Base-by-base conservation (phyloP, 345 rosid genomes). In the Moricandia moricandioides region DNA sequence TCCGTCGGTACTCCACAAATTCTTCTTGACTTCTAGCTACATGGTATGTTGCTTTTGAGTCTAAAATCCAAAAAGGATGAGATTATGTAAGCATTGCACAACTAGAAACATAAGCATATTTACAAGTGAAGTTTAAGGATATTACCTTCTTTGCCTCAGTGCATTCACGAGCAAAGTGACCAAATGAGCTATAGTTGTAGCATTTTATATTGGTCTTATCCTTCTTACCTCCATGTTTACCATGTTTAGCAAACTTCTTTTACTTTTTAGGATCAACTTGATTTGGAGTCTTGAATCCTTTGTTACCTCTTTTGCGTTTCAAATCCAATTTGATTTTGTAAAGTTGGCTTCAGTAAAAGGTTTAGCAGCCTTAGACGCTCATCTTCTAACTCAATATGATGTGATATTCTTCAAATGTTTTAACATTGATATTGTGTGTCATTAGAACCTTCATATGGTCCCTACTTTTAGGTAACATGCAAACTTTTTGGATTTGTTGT, bases 91-190 rank as follows among this genome's bases (percentile, higher is more conserved):
- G 17, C 59, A 63, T 72, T 21, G 3, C 62, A 34, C 40, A 52
- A 24, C 52, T 35, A 62, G 35, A 34, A 34, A 72, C 63, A 72
- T 21, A 72, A 51, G 55, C 70, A 62, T 54, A 54, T 0, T 54
- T 63, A 10, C 17, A 3, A 52, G 54, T 6, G 1, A 6, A 3
- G 21, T 61, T 0, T 6, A 49, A 73, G 13, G 62, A 63, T 33
- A 52, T 51, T 72, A 62, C 70, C 70, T 63, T 62, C 7, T 63
- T 72, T 63, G 70, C 10, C 27, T 57, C 33, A 21, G 34, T 62
- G 54, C 69, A 51, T 52, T 72, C 62, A 73, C 64, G 56, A 73
- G 70, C 24, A 64, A 73, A 62, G 30, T 73, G 65, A 73, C 55
- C 63, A 54, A 65, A 11, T 27, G 17, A 2, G 30, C 3, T n/a